phyloP scores from a whole-genome alignment of 1,284 basidiomycete genomes.

The Trichosporon inkin region DNA sequence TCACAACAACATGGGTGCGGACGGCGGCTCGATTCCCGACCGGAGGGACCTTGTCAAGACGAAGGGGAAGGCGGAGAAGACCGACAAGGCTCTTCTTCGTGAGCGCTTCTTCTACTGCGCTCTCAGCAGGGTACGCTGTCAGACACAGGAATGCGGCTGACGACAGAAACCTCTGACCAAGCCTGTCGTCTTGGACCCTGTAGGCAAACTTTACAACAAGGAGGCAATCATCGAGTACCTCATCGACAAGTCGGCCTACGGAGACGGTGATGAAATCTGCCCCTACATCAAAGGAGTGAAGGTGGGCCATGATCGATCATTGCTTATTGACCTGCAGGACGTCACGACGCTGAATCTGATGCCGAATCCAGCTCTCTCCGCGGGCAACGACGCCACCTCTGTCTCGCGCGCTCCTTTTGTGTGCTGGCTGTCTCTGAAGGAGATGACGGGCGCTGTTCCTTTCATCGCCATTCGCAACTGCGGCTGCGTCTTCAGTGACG shows the following conservation, averaged over 20 bases:
- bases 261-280: slow-evolving; percentile 77
- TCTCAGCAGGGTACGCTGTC: slow-evolving; percentile 70
- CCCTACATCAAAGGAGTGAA: slow-evolving; percentile 82
- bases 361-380: slow-evolving; percentile 57
- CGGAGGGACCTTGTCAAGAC: slow-evolving; percentile 50
- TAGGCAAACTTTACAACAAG: slow-evolving; percentile 92
- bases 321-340: slow-evolving; percentile 58
- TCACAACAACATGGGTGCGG: slow-evolving; percentile 41
- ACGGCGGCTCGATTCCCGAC: slow-evolving; percentile 51
- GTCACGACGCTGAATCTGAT: slow-evolving; percentile 75
- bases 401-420: slow-evolving; percentile 64
- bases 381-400: slow-evolving; percentile 38
- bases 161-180: slow-evolving; percentile 70
- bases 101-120: slow-evolving; percentile 90
- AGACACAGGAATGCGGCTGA: not conserved
- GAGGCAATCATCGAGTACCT: slow-evolving; percentile 83
- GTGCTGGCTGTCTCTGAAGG: slow-evolving; percentile 82
- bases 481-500: slow-evolving; percentile 62
- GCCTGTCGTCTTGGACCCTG: slow-evolving; percentile 78
- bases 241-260: slow-evolving; percentile 67
- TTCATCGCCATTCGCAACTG: slow-evolving; percentile 82
- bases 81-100: slow-evolving; percentile 75
- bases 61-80: slow-evolving; percentile 56
- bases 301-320: slow-evolving; percentile 55
- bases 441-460: slow-evolving; percentile 84